A percentile compares a stretch with the other conserved stretches of the same genome.
These are phyloP conservation scores for Rhizopus arrhizus DNA, from an alignment of 371 early-diverging fungal species.

Conservation along the genomic window DNA sequence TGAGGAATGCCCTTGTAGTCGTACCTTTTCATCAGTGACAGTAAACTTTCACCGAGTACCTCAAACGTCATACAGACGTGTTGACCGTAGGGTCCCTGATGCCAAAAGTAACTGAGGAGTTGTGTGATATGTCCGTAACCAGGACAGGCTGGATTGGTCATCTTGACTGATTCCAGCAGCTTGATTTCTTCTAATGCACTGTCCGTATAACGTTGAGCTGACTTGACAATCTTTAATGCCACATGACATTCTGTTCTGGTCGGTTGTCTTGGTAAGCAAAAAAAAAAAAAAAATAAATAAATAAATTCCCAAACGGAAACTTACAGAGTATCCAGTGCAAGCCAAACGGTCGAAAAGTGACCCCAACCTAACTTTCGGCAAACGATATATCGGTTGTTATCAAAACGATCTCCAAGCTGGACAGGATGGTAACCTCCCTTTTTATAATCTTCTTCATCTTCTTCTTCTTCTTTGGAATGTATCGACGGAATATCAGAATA, in stretches of 20 bases:
- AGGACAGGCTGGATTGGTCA: conserved; percentile 61
- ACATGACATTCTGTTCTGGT: conserved; percentile 75
- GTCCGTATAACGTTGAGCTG: conserved; percentile 92
- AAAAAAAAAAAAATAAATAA: too few species aligned
- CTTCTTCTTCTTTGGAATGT: conserved; percentile 72
- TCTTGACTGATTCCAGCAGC: conserved; percentile 76
- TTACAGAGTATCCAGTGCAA: conserved; percentile 78
- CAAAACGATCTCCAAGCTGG: conserved; percentile 78
- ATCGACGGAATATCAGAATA: conserved; percentile 25
- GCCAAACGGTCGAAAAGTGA: conserved; percentile 97
- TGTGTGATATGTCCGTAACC: conserved; percentile 76
- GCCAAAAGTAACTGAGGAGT: conserved; percentile 86
- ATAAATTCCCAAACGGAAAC: too few species aligned
- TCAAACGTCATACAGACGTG: conserved; percentile 98
- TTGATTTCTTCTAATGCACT: conserved; percentile 96
- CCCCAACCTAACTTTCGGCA: conserved; percentile 97
- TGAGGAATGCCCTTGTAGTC: conserved; percentile 77
- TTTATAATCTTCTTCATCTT: conserved; percentile 86
- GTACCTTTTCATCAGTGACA: conserved; percentile 79
- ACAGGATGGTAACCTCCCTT: conserved; percentile 95
- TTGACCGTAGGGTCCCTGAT: conserved; percentile 87
- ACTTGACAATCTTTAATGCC: conserved; percentile 96
- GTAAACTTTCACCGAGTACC: conserved; percentile 91
- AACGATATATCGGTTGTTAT: conserved; percentile 77
- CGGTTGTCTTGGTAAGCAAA: too few species aligned